Base-by-base conservation (phyloP, 2,329 filamentous ascomycete genomes). In the Passalora sequoiae region DNA sequence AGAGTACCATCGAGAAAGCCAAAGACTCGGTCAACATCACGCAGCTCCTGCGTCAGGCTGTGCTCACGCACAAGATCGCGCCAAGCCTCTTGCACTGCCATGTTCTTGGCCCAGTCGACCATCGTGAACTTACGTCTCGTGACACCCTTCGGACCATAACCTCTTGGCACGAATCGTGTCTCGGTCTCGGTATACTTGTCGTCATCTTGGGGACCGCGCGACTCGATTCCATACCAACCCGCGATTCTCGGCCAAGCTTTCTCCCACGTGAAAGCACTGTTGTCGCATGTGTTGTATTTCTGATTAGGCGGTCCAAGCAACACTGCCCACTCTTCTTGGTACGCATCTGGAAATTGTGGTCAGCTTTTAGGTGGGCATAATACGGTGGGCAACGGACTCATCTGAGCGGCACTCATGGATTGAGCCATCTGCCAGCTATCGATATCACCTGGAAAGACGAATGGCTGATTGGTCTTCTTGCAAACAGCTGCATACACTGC, bases 231-330 rank as follows among this genome's bases (percentile, higher is more conserved):
- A 53, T 70, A 75, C 66, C 69, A 71, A 2, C 55, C 57, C 0
- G 70, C 70, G 15, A 76, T 59, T 41, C 66, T 64, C 1, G 69
- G 66, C 69, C 71, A 77, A 42, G 72, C 68, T n/a, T 64, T 62
- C 1, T 70, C 69, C 71, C 70, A 76, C 1, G 68, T 70, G 36
- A 75, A 72, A 0, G 64, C 57, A 19, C 62, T 65, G 8, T 66
- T 69, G 39, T 78, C 72, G 36, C 61, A 62, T 1, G 69, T 68
- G 43, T 77, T 77, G 60, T 77, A 76, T 12, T 64, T 68, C 54
- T 77, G 54, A 40, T 73, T 67, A 38, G 55, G 56, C 1, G 68
- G 65, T 1, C 56, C 56, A 0, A 64, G 59, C 25, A 77, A 52
- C 0, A 70, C 70, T 0, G 66, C 67, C 72, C 72, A 78, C 53